Conservation (phyloP, 805 yeast species). For the Nakazawaea ambrosiae region DNA sequence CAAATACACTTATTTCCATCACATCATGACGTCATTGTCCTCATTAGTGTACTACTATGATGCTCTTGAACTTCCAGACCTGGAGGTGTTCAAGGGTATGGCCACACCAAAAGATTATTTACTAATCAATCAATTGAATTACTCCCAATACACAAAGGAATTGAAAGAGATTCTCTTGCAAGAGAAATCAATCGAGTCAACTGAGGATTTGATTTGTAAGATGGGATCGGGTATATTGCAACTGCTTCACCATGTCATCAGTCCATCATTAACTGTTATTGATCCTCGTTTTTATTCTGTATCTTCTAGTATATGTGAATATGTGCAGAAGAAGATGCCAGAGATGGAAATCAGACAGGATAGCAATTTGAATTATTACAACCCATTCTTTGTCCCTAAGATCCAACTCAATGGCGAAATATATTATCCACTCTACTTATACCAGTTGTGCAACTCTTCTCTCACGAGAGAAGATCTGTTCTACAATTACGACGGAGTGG, state of each 20-base stretch:
- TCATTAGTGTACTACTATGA: slow-evolving; percentile 4
- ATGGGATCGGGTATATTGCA: slow-evolving; percentile 4
- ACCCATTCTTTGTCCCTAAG: slow-evolving; percentile 1
- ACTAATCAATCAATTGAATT: slow-evolving; percentile 4
- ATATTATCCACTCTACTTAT: slow-evolving; percentile 8
- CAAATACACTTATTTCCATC: slow-evolving; percentile 2
- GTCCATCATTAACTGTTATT: slow-evolving; percentile 3
- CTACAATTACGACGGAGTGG: not conserved
- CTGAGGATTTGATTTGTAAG: not conserved
- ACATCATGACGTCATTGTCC: slow-evolving; percentile 1
- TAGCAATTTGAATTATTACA: slow-evolving; percentile 3
- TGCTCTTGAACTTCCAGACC: not conserved
- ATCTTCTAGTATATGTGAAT: not conserved
- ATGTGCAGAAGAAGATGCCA: not conserved
- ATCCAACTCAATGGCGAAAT: not conserved
- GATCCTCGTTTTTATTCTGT: slow-evolving; percentile 5
- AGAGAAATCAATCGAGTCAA: not conserved
- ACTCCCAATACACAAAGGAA: not conserved
- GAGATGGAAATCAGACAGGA: no score
- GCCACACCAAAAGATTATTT: not conserved
- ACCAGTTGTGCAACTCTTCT: not conserved
- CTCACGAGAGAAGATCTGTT: not conserved
- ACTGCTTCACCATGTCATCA: slow-evolving; percentile 1
- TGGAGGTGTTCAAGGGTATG: not conserved
- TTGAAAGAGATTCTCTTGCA: not conserved